Base-by-base conservation (phyloP, 331 rosid genomes). In the Stylosanthes scabra region DNA sequence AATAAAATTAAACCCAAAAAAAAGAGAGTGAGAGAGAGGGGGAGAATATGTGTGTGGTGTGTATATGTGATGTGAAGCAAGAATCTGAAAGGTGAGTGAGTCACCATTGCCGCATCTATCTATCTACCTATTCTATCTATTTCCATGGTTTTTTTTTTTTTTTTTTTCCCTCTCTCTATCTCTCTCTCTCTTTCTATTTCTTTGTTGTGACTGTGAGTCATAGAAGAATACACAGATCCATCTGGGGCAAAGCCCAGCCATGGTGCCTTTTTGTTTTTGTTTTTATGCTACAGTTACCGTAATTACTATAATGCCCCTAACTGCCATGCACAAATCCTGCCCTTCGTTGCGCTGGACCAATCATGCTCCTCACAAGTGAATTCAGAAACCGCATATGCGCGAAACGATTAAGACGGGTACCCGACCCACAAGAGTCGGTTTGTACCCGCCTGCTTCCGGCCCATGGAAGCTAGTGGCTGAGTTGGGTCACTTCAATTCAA, bases 41-140 rank as follows among this genome's bases (percentile, higher is more conserved):
- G 47, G 2, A 12, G 29, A 57, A 57, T 56, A 56, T 56, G 29
- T 25, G 62, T 3, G 4, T 2, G 3, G 13, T 0, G 6, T 25
- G 37, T 4, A 27, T 65, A 72, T 16, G 63, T 46, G 75, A 71
- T 65, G 63, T 41, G 81, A 81, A 70, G 80, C 80, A 77, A 87
- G 88, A 85, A 89, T 85, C 84, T 57, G 27, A 51, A 15, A 25
- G 16, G 57, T 14, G 57, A 51, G 57, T 6, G 83, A 78, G 85
- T 70, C 80, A 59, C 84, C 87, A 54, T 80, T 64, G 77, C 86
- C 72, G 79, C 82, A 68, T 78, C 74, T 58, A 68, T 78, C 74
- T 58, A 71, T 70, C 56, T 27, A 20, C 54, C 45, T 31, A 31
- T 31, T 31, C 37, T 31, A 31, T 31, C 37, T 5, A 31, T 31